Base-by-base conservation (phyloP, 2,329 filamentous ascomycete genomes). In the Cercospora brassicicola region DNA sequence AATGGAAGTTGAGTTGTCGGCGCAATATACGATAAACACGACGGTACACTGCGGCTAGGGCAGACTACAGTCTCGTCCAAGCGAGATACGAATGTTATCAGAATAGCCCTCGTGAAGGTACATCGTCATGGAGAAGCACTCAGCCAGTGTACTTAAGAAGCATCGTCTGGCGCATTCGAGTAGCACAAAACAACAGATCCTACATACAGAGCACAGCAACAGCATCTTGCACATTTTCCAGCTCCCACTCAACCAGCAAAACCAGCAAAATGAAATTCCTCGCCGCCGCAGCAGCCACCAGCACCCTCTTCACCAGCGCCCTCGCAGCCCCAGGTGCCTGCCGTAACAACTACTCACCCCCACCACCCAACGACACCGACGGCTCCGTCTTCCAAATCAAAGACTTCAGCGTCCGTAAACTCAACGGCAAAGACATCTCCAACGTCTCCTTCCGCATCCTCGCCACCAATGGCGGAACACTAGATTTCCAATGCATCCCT, bases 391-490 rank as follows among this genome's bases (percentile, higher is more conserved):
- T 67, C 66, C 31, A 67, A 11, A 70, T 72, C 66, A 61, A 63
- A 20, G 62, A 67, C 70, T 68, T 72, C 42, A 63, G 48, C 51
- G 18, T 39, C 23, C 65, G 56, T 63, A 66, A 70, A 45, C 31
- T 20, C 63, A 56, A 68, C 61, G 68, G 70, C 59, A 33, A 53
- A 6, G 42, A 39, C 51, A 67, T 72, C 62, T 59, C 11, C 64
- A 61, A 66, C 36, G 11, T 72, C 18, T 64, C 56, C 57, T 72
- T 72, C 70, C 33, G 51, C 68, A 68, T 72, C 63, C 11, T 53
- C 56, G 57, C 70, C 60, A 67, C 70, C 55, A 70, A 67, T 51
- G 66, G 64, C 64, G 70, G 66, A 26, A 51, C 60, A 7, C 61
- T 70, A 26, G 66, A 70, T 61, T 68, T 64, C 51, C 13, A 64